These are phyloP conservation scores for Quercus parvula DNA, from an alignment of 306 rosid species.

Conservation along the genomic window DNA sequence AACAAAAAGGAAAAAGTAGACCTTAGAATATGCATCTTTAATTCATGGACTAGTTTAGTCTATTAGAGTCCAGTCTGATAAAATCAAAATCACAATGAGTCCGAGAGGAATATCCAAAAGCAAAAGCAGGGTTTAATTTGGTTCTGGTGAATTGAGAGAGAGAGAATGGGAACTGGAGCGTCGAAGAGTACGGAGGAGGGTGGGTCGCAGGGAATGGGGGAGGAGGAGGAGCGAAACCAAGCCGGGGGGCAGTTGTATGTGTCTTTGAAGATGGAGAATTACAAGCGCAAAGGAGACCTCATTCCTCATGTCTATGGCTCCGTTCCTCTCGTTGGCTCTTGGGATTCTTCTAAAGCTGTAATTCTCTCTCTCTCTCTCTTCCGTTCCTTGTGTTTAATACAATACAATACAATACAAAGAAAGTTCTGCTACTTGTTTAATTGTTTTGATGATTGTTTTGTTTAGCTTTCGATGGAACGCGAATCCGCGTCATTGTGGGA, in stretches of 20 bases:
- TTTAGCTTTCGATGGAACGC: constrained; percentile 84
- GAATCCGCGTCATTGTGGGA: constrained; percentile 98
- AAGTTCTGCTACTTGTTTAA: not conserved
- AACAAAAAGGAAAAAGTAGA: not conserved
- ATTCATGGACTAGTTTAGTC: too few species aligned
- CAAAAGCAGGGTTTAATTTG: not conserved
- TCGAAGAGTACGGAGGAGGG: constrained; percentile 60
- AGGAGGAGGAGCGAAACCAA: constrained; percentile 53
- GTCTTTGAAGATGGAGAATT: constrained; percentile 88
- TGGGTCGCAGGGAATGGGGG: constrained; percentile 46
- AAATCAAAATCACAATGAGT: too few species aligned
- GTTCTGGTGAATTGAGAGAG: not conserved
- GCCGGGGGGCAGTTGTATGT: constrained; percentile 84
- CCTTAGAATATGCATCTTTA: not conserved
- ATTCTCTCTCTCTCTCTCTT: not conserved
- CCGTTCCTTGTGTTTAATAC: not conserved
- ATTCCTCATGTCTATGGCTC: constrained; percentile 93
- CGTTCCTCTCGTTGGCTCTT: constrained; percentile 83
- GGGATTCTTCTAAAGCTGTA: constrained; percentile 95
- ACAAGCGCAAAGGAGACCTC: constrained; percentile 73
- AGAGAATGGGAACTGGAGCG: constrained; percentile 65
- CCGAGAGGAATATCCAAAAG: too few species aligned
- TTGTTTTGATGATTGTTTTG: not conserved
- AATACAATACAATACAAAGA: too few species aligned
- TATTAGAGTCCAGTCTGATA: too few species aligned